Evolutionary conservation across 306 rosid species (phyloP).

Genomic region (Alnus rubra): DNA sequence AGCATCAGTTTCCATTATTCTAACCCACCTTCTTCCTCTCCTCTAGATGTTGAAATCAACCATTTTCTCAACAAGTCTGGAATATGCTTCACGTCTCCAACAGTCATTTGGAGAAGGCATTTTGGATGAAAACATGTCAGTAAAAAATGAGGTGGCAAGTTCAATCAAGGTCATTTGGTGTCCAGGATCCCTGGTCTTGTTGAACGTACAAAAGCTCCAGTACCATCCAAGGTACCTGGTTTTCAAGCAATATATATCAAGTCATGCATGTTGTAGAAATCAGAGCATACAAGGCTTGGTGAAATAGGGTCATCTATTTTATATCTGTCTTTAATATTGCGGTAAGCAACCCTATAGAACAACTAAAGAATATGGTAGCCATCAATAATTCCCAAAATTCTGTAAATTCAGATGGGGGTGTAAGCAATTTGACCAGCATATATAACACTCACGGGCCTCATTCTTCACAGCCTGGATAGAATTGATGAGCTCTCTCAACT

Average conservation of each 20-base stretch:
- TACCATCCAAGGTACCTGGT: background rate
- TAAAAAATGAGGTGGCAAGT: background rate
- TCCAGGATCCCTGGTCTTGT: background rate
- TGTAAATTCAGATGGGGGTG: background rate
- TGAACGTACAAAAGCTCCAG: background rate
- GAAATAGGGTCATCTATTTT: background rate
- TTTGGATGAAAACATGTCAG: background rate
- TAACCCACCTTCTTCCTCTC: background rate
- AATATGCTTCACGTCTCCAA: conserved; percentile 8
- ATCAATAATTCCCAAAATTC: conserved; percentile 29
- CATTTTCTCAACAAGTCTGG: conserved; percentile 12
- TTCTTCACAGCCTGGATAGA: background rate
- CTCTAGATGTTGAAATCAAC: background rate
- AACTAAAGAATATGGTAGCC: conserved; percentile 27
- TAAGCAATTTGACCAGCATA: background rate
- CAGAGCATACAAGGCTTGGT: background rate
- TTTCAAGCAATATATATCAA: conserved; percentile 7
- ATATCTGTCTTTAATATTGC: too few relatives aligned
- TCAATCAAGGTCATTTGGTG: background rate
- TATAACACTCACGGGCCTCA: conserved; percentile 1
- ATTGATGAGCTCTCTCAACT: too few relatives aligned
- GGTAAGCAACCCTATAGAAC: background rate
- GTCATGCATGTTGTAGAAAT: conserved; percentile 6
- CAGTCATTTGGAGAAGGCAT: background rate
- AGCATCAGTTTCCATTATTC: too few relatives aligned